phyloP scores from a whole-genome alignment of 1,284 basidiomycete genomes.

The Marasmius tenuissimus region DNA sequence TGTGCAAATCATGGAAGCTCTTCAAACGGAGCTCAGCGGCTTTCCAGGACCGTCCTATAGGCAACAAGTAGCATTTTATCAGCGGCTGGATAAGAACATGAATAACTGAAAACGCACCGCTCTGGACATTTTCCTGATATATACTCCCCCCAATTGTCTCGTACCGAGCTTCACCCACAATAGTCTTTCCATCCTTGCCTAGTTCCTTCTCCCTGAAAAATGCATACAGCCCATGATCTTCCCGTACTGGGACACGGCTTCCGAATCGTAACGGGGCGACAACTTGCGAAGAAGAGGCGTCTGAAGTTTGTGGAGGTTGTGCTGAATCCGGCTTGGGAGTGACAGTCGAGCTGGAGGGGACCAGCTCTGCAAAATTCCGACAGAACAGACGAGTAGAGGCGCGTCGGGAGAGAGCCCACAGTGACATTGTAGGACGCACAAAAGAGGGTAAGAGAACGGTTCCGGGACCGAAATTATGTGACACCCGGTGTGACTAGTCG shows the following conservation, averaged over 20 bases:
- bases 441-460: background rate
- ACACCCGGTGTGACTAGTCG: background rate
- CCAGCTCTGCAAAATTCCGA: slow-evolving; percentile 10
- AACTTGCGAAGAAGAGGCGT: background rate
- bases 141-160: slow-evolving; percentile 27
- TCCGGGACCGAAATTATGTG: background rate
- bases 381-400: background rate
- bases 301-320: slow-evolving; percentile 1
- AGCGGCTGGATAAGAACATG: background rate
- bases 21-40: slow-evolving; percentile 85
- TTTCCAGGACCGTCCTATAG: slow-evolving; percentile 80
- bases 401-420: slow-evolving; percentile 10
- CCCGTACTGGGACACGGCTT: slow-evolving; percentile 30
- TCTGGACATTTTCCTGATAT: slow-evolving; percentile 3
- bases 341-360: background rate
- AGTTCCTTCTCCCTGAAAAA: slow-evolving; percentile 65
- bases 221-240: slow-evolving; percentile 70
- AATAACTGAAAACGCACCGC: slow-evolving; percentile 7
- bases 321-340: background rate
- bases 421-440: background rate
- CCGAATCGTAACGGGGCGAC: slow-evolving; percentile 3
- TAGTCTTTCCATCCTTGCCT: slow-evolving; percentile 17
- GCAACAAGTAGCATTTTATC: background rate
- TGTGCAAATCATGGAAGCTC: slow-evolving; percentile 90
- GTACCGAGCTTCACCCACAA: slow-evolving; percentile 33